Percentiles rank a stretch among this genome's conserved stretches.
These are phyloP conservation scores for Podila minutissima DNA, from an alignment of 192 early-diverging fungal genomes.

Conservation along the genomic window DNA sequence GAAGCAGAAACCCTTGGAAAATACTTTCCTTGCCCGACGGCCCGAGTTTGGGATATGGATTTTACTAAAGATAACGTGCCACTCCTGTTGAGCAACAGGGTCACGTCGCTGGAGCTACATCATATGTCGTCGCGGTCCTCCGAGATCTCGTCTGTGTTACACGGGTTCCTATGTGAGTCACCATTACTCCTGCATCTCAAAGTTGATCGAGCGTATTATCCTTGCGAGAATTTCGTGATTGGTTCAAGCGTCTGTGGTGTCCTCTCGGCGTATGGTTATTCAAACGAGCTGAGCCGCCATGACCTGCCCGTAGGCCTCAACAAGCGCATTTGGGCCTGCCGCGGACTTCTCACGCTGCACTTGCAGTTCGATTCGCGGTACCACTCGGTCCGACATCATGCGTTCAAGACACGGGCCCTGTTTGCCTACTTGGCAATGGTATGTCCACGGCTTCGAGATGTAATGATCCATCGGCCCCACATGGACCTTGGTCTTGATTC, in stretches of 20 bases:
- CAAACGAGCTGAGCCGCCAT: neutral
- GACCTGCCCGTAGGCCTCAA: neutral
- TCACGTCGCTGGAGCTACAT: neutral
- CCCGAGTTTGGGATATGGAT: neutral
- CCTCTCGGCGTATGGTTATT: neutral
- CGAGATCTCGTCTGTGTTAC: neutral
- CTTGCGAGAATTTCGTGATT: neutral
- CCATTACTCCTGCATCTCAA: constrained; percentile 1
- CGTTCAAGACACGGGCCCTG: neutral
- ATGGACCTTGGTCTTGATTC: neutral
- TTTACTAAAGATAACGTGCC: neutral
- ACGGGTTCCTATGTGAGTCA: neutral
- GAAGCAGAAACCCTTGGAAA: neutral
- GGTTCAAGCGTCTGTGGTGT: neutral
- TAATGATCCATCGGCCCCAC: neutral
- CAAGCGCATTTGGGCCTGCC: constrained; percentile 1
- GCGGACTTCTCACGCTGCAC: neutral
- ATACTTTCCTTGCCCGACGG: neutral
- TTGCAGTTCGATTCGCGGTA: neutral
- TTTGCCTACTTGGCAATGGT: neutral
- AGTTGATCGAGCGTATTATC: neutral
- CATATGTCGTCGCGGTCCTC: neutral
- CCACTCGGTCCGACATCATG: neutral
- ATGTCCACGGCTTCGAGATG: neutral
- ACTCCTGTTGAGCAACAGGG: neutral